phyloP scores from a whole-genome alignment of 2,329 filamentous ascomycete genomes.

The Gnomoniopsis smithogilvyi region DNA sequence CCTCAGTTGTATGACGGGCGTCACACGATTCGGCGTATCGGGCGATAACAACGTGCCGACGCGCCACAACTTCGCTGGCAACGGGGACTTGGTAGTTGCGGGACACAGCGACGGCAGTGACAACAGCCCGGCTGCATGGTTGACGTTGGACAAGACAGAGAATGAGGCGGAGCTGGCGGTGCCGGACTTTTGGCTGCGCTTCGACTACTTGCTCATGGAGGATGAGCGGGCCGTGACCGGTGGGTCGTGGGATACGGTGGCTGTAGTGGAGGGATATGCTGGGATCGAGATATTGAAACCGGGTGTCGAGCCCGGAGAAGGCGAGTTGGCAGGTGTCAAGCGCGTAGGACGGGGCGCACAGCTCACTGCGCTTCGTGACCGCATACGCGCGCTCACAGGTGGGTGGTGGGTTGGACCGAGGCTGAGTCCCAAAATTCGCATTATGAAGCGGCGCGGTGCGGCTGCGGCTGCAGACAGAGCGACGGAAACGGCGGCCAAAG shows the following conservation, averaged over 20 bases:
- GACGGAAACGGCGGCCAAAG: slow-evolving; percentile 8
- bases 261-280: slow-evolving; percentile 54
- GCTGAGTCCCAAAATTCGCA: slow-evolving; percentile 54
- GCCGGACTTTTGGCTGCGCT: slow-evolving; percentile 58
- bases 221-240: slow-evolving; percentile 44
- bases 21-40: slow-evolving; percentile 60
- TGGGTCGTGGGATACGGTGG: slow-evolving; percentile 54
- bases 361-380: slow-evolving; percentile 36
- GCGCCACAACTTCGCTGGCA: slow-evolving; percentile 25
- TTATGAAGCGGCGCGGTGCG: slow-evolving; percentile 36
- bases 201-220: slow-evolving; percentile 62
- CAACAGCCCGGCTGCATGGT: slow-evolving; percentile 10
- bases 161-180: slow-evolving; percentile 38
- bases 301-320: slow-evolving; percentile 28
- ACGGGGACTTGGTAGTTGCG: slow-evolving; percentile 3
- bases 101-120: slow-evolving; percentile 3
- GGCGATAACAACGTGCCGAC: slow-evolving; percentile 32
- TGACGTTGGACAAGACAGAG: slow-evolving; percentile 62
- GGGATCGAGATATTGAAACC: slow-evolving; percentile 58
- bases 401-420: slow-evolving; percentile 65
- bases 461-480: not conserved
- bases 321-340: slow-evolving; percentile 19
- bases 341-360: slow-evolving; percentile 44
- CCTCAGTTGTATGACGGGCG: slow-evolving; percentile 67
- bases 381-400: slow-evolving; percentile 45